Evolutionary conservation across 73 alveolate species (phyloP).

Genomic region (Stentor coeruleus): DNA sequence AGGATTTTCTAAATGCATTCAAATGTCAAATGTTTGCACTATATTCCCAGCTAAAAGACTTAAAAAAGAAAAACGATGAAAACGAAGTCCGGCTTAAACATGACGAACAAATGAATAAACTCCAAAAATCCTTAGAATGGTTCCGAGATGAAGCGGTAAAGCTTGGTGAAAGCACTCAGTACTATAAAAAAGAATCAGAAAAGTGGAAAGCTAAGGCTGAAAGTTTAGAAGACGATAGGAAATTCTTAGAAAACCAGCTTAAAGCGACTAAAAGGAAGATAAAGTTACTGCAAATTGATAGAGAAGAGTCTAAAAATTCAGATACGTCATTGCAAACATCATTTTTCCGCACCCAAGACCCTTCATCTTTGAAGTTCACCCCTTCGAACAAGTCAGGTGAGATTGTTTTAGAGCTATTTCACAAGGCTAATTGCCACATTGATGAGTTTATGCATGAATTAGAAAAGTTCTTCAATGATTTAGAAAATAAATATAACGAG

Average conservation of each 20-base stretch:
- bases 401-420: not conserved
- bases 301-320: not conserved
- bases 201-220: conserved; percentile 34
- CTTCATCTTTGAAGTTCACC: not conserved
- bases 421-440: not conserved
- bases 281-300: not conserved
- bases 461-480: conserved; percentile 40
- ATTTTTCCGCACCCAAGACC: not conserved
- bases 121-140: conserved; percentile 30
- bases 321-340: not conserved
- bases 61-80: conserved; percentile 25
- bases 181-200: conserved; percentile 21
- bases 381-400: not conserved
- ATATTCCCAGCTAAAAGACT: conserved; percentile 13
- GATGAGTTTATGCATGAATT: conserved; percentile 29
- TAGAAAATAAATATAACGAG: conserved; percentile 44
- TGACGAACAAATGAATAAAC: conserved; percentile 10
- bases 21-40: conserved; percentile 25
- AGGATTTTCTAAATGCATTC: conserved; percentile 27
- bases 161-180: conserved; percentile 23
- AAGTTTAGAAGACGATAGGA: conserved; percentile 25
- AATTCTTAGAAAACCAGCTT: conserved; percentile 24
- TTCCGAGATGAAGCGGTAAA: conserved; percentile 37
- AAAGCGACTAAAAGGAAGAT: conserved; percentile 8
- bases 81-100: conserved; percentile 9